Percentiles rank a stretch among this genome's conserved stretches.
Evolutionary conservation across 108 stramenopile genomes (phyloP).

Genomic region (Pseudonitzschia pungens): DNA sequence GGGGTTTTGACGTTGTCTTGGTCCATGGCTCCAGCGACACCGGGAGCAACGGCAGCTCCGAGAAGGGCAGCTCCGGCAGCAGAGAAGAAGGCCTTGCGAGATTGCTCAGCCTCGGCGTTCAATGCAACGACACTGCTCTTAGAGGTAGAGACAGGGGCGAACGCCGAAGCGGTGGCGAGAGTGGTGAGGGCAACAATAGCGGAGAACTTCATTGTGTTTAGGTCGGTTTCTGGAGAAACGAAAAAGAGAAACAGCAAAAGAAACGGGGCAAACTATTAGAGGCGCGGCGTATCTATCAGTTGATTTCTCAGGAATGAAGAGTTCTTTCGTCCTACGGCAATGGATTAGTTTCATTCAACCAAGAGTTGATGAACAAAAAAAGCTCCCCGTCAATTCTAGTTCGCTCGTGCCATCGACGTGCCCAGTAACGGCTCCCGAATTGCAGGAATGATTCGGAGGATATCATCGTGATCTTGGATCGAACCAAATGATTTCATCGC

Average conservation of each 20-base stretch:
- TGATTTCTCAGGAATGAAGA: too few species aligned
- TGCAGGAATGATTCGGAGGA: too few species aligned
- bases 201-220: conserved; percentile 58
- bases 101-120: conserved; percentile 60
- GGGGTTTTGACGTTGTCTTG: conserved; percentile 66
- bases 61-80: conserved; percentile 64
- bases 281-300: not conserved
- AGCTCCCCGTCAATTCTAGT: too few species aligned
- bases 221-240: not conserved
- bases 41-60: conserved; percentile 48
- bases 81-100: conserved; percentile 65
- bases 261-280: not conserved
- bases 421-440: too few species aligned
- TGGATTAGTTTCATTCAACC: too few species aligned
- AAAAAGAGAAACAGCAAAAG: not conserved
- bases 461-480: too few species aligned
- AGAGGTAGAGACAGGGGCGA: conserved; percentile 39
- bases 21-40: conserved; percentile 72
- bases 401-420: too few species aligned
- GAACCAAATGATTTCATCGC: not conserved
- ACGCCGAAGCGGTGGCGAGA: conserved; percentile 58
- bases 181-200: conserved; percentile 47
- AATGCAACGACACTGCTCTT: conserved; percentile 33
- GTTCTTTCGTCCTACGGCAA: too few species aligned
- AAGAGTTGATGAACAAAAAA: too few species aligned